A percentile compares a stretch with the other conserved stretches of the same genome.
phyloP scores from a whole-genome alignment of 345 rosid species.

The Durio zibethinus region DNA sequence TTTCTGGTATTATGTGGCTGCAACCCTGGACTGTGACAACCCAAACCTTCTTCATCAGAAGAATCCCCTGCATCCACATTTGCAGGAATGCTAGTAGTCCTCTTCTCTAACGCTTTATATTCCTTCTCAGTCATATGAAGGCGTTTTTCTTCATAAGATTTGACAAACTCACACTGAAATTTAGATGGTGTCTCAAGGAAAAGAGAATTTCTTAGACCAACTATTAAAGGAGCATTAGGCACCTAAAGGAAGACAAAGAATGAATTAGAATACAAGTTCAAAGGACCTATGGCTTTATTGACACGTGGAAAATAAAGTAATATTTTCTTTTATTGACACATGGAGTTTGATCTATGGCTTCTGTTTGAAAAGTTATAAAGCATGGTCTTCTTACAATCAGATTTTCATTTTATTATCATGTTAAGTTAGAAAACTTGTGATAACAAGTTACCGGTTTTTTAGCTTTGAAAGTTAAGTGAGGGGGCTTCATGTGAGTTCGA shows the following conservation, averaged over 20 bases:
- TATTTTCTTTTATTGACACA: too few relatives aligned
- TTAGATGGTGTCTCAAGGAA: conserved; percentile 78
- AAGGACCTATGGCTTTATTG: too few relatives aligned
- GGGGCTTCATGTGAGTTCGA: too few relatives aligned
- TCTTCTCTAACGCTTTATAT: conserved; percentile 37
- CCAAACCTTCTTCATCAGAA: conserved; percentile 36
- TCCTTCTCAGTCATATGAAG: conserved; percentile 51
- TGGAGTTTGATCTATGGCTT: too few relatives aligned
- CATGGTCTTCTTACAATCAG: too few relatives aligned
- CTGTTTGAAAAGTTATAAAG: too few relatives aligned
- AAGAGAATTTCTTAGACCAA: conserved; percentile 66
- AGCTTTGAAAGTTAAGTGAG: too few relatives aligned
- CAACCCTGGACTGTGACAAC: conserved; percentile 23
- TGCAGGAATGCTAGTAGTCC: conserved; percentile 35
- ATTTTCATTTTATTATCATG: too few relatives aligned
- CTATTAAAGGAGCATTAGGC: conserved; percentile 75
- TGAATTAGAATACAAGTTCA: not conserved
- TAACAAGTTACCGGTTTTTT: too few relatives aligned
- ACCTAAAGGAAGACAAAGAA: conserved; percentile 41
- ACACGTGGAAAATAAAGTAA: too few relatives aligned
- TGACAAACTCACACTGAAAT: conserved; percentile 58
- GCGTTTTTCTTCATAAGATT: conserved; percentile 57
- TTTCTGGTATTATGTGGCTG: conserved; percentile 16
- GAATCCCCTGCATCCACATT: conserved; percentile 22
- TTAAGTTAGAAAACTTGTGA: too few relatives aligned